Conservation (phyloP, 441 rosid genomes). For the Pelargonium citronellum region DNA sequence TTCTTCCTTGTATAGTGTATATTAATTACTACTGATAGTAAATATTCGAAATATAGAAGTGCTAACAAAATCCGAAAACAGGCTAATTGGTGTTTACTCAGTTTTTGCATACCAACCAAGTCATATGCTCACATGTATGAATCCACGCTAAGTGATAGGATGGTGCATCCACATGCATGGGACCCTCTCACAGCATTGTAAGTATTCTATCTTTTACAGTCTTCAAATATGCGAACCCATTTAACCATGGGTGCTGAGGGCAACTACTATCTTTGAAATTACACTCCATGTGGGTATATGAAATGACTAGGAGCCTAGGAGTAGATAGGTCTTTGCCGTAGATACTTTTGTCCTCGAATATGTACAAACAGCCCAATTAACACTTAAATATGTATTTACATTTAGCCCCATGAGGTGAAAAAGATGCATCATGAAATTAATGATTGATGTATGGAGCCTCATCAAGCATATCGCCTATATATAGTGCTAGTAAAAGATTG, state of each 20-base stretch:
- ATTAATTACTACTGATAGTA: not conserved
- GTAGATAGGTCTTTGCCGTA: slow-evolving; percentile 1
- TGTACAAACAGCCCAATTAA: not conserved
- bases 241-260: not conserved
- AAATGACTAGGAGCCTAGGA: not conserved
- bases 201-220: not conserved
- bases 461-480: not conserved
- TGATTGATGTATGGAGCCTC: not conserved
- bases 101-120: not conserved
- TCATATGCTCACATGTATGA: not conserved
- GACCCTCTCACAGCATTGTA: not conserved
- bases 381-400: not conserved
- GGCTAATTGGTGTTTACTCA: not conserved
- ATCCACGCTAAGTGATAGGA: not conserved
- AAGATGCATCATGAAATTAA: not conserved
- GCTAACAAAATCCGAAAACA: not conserved
- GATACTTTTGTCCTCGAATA: not conserved
- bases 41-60: not conserved
- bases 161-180: slow-evolving; percentile 15
- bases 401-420: not conserved
- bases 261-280: not conserved
- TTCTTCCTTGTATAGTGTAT: not conserved
- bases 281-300: slow-evolving; percentile 1
- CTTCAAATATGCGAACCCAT: not conserved
- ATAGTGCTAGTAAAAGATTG: slow-evolving; percentile 9